These are phyloP conservation scores for Candida gorgasii DNA, from an alignment of 805 yeast genomes.

Conservation along the genomic window DNA sequence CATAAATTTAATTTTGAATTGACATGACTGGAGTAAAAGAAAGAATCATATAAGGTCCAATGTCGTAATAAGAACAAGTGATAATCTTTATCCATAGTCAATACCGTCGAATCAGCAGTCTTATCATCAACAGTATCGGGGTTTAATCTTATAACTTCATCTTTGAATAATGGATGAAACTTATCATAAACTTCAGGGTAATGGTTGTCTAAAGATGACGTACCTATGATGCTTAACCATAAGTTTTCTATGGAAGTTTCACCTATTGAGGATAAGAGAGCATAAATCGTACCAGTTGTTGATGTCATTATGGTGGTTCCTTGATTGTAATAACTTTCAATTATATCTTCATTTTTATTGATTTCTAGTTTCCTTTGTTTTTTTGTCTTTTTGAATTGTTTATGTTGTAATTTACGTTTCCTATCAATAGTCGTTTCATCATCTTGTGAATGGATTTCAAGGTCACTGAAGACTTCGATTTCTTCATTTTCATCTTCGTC, in stretches of 20 bases:
- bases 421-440: conserved; percentile 25
- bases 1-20: conserved; percentile 84
- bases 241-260: conserved; percentile 68
- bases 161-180: conserved; percentile 71
- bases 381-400: conserved; percentile 29
- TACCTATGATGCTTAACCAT: conserved; percentile 90
- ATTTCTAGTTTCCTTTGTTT: conserved; percentile 41
- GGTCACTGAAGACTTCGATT: conserved; percentile 19
- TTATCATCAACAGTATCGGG: conserved; percentile 37
- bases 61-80: conserved; percentile 84
- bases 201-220: conserved; percentile 72
- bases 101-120: conserved; percentile 43
- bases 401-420: conserved; percentile 33
- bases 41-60: conserved; percentile 90
- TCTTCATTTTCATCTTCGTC: background rate
- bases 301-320: conserved; percentile 82
- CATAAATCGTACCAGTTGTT: conserved; percentile 74
- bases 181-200: conserved; percentile 75
- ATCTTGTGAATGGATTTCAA: conserved; percentile 23
- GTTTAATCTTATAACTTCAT: conserved; percentile 75
- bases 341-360: conserved; percentile 48
- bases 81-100: conserved; percentile 79
- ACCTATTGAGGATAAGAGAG: conserved; percentile 77
- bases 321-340: conserved; percentile 78
- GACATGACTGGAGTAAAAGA: conserved; percentile 86